Evolutionary conservation across 2,329 filamentous ascomycete genomes (phyloP).

Genomic region (Dothideomycetidae sp.): DNA sequence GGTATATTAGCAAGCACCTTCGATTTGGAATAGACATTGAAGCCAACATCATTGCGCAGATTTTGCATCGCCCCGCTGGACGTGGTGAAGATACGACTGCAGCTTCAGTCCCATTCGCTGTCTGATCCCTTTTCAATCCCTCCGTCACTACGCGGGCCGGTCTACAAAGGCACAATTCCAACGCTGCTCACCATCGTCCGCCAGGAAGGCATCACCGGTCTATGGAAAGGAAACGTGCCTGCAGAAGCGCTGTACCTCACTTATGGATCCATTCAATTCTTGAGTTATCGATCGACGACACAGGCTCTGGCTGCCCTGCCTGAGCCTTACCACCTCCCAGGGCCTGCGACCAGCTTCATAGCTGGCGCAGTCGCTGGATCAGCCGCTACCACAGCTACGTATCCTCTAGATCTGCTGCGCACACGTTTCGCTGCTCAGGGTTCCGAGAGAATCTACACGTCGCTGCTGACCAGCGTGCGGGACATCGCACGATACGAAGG

Average conservation of each 20-base stretch:
- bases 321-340: conserved; percentile 38
- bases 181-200: conserved; percentile 56
- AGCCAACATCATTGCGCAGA: conserved; percentile 30
- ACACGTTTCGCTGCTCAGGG: conserved; percentile 97
- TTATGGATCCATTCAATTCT: conserved; percentile 84
- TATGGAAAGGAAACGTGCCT: conserved; percentile 97
- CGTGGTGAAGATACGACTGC: conserved; percentile 93
- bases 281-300: conserved; percentile 64
- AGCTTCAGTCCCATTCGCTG: conserved; percentile 77
- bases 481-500: conserved; percentile 70
- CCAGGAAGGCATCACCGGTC: conserved; percentile 66
- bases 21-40: not conserved
- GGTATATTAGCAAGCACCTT: conserved; percentile 35
- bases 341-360: conserved; percentile 63
- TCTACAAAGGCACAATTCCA: conserved; percentile 60
- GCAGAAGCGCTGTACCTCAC: conserved; percentile 88
- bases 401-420: conserved; percentile 82
- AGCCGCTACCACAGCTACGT: conserved; percentile 67
- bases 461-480: conserved; percentile 51
- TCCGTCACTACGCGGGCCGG: conserved; percentile 27
- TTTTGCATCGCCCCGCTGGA: conserved; percentile 93
- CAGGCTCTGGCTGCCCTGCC: conserved; percentile 46
- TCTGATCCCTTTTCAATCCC: conserved; percentile 54
- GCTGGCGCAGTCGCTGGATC: conserved; percentile 73
- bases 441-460: conserved; percentile 60